Conservation (phyloP, 345 rosid genomes). For the Heritiera fomes region DNA sequence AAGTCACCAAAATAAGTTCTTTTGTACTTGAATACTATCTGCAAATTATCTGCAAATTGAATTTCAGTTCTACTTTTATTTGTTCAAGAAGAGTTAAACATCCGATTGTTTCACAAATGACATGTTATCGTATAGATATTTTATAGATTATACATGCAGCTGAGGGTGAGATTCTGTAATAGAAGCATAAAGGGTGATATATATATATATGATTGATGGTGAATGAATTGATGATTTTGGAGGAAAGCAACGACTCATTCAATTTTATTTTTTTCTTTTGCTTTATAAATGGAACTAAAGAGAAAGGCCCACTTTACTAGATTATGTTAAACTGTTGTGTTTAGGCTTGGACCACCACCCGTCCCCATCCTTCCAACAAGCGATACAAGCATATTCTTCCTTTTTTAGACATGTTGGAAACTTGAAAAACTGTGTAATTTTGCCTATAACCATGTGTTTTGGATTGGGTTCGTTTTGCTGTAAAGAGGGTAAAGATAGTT, state of each 20-base stretch:
- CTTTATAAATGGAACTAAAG: conserved; percentile 25
- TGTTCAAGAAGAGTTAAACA: not conserved
- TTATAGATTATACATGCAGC: no score
- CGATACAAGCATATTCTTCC: not conserved
- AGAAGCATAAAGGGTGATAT: no score
- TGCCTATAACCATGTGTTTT: not conserved
- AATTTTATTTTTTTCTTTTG: conserved; percentile 21
- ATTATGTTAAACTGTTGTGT: conserved; percentile 10
- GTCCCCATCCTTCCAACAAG: conserved; percentile 8
- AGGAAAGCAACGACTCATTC: conserved; percentile 27
- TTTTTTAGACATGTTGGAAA: not conserved
- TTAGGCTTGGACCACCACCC: conserved; percentile 12
- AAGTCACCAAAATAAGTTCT: not conserved
- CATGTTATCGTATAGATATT: not conserved
- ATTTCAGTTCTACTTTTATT: not conserved
- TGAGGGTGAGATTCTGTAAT: no score
- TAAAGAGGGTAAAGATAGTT: not conserved
- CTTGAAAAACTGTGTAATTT: not conserved
- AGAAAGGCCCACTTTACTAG: conserved; percentile 2
- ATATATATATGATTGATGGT: not conserved
- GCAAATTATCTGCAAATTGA: not conserved
- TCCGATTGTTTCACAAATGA: not conserved
- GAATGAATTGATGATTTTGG: conserved; percentile 21
- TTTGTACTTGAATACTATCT: not conserved
- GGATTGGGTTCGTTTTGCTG: not conserved